These are phyloP conservation scores for Penicillium paxilli DNA, from an alignment of 495 filamentous ascomycete genomes.

Conservation along the genomic window DNA sequence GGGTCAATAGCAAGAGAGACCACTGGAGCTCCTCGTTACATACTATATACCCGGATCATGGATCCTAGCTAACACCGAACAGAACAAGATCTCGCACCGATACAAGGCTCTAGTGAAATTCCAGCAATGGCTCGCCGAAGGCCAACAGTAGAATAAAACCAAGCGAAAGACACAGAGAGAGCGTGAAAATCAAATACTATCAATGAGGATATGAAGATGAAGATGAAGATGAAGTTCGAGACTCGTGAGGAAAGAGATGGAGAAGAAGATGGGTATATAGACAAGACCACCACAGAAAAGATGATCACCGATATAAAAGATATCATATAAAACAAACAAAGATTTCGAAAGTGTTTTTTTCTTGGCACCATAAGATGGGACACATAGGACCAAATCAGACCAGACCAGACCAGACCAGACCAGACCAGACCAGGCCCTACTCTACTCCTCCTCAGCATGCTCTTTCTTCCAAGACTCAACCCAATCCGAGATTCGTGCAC, in stretches of 20 bases:
- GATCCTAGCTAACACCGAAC: constrained; percentile 3
- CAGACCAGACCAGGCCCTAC: constrained; percentile 4
- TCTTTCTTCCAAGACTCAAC: constrained; percentile 77
- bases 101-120: constrained; percentile 82
- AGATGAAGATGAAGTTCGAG: background rate
- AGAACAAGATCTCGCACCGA: constrained; percentile 90
- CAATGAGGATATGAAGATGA: background rate
- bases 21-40: too few relatives aligned
- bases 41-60: too few relatives aligned
- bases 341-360: background rate
- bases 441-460: constrained; percentile 21
- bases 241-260: too few relatives aligned
- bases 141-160: constrained; percentile 27
- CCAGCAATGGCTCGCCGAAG: constrained; percentile 74
- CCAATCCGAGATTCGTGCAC: constrained; percentile 83
- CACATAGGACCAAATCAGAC: too few relatives aligned
- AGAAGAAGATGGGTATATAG: too few relatives aligned
- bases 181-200: background rate
- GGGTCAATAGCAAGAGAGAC: background rate
- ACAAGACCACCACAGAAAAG: constrained; percentile 3
- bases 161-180: too few relatives aligned
- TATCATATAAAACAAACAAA: constrained; percentile 6
- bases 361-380: too few relatives aligned
- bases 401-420: too few relatives aligned
- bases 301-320: too few relatives aligned